A percentile compares a stretch with the other conserved stretches of the same genome.
These are phyloP conservation scores for Talaromyces proteolyticus DNA, from an alignment of 495 filamentous ascomycete species.

Conservation along the genomic window DNA sequence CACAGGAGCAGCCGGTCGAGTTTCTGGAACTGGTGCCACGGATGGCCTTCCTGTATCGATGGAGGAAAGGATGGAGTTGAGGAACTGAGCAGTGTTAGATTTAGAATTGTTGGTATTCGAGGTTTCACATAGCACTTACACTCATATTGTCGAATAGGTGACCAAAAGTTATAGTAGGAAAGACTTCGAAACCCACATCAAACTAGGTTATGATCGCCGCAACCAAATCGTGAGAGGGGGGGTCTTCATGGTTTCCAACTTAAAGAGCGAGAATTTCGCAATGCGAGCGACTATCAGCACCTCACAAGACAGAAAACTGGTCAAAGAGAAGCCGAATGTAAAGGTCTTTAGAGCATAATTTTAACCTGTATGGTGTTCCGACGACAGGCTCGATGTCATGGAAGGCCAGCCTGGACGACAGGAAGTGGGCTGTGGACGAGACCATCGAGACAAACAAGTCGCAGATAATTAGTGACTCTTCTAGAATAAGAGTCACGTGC, in stretches of 20 bases:
- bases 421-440: not conserved
- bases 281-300: not conserved
- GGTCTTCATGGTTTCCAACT: not conserved
- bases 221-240: not conserved
- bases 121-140: too few relatives aligned
- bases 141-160: constrained; percentile 32
- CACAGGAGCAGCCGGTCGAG: constrained; percentile 22
- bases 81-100: constrained; percentile 39
- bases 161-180: not conserved
- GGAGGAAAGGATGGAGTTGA: constrained; percentile 53
- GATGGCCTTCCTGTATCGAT: constrained; percentile 41
- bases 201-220: not conserved
- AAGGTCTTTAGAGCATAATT: too few relatives aligned
- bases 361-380: too few relatives aligned
- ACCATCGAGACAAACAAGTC: not conserved
- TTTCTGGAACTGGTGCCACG: constrained; percentile 15
- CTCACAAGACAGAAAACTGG: not conserved
- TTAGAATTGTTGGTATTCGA: too few relatives aligned
- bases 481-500: constrained; percentile 7
- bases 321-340: not conserved
- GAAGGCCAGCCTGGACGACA: not conserved
- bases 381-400: not conserved
- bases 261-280: not conserved
- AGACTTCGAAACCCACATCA: not conserved
- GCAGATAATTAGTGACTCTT: not conserved